Conservation (phyloP, 768 basidiomycete species). For the Xerocomellus amylosporus region DNA sequence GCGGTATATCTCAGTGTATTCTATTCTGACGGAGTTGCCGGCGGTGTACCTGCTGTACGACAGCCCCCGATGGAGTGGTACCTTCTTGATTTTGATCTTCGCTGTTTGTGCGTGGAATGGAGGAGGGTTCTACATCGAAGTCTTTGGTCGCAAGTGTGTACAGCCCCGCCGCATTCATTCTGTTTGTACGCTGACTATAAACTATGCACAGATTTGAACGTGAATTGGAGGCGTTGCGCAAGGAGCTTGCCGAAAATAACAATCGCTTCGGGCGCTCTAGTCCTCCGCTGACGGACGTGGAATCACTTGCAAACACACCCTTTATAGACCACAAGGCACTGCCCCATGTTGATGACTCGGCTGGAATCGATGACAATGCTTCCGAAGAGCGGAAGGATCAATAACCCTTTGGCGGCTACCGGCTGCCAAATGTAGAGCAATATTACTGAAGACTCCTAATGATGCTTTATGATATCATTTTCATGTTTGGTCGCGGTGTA, state of each 20-base stretch:
- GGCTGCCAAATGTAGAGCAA: slow-evolving; percentile 7
- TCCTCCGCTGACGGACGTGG: slow-evolving; percentile 46
- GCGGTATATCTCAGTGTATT: slow-evolving; percentile 56
- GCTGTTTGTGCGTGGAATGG: slow-evolving; percentile 94
- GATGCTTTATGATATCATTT: slow-evolving; percentile 13
- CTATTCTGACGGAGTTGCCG: slow-evolving; percentile 81
- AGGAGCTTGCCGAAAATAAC: slow-evolving; percentile 76
- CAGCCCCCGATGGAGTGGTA: slow-evolving; percentile 70
- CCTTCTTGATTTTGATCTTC: slow-evolving; percentile 79
- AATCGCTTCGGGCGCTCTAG: slow-evolving; percentile 54
- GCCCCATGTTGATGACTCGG: slow-evolving; percentile 20
- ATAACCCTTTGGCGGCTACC: slow-evolving; percentile 14
- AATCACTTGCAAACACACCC: slow-evolving; percentile 39
- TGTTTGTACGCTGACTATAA: slow-evolving; percentile 3
- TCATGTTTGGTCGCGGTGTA: slow-evolving; percentile 9
- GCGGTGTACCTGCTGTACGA: slow-evolving; percentile 83
- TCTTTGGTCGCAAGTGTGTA: slow-evolving; percentile 92
- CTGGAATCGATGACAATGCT: slow-evolving; percentile 7
- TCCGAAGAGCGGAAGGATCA: slow-evolving; percentile 30
- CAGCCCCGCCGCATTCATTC: slow-evolving; percentile 1
- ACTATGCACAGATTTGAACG: slow-evolving; percentile 71
- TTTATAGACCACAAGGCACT: slow-evolving; percentile 22
- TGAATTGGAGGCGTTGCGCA: slow-evolving; percentile 85
- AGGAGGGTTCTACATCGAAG: slow-evolving; percentile 93
- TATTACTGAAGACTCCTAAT: slow-evolving; percentile 10